Conservation (phyloP, 1,284 basidiomycete genomes). For the Irpex sp. region DNA sequence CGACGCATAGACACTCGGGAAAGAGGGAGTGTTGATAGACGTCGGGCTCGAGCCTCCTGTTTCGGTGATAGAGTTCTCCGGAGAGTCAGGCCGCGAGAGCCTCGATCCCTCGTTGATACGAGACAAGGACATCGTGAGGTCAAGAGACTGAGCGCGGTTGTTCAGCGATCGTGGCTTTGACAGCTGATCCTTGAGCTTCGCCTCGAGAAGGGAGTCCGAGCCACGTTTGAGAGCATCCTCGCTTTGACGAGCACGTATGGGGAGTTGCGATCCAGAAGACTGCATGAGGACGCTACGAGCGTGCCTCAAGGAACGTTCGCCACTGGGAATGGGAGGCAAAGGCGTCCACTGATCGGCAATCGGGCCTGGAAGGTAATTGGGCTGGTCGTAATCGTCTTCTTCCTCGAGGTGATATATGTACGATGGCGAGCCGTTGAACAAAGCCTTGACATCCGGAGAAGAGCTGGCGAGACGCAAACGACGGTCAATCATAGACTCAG, state of each 20-base stretch:
- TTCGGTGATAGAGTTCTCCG: slow-evolving; percentile 62
- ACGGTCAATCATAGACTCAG: slow-evolving; percentile 70
- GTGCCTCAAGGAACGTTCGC: not conserved
- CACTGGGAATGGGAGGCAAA: slow-evolving; percentile 70
- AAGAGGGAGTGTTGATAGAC: slow-evolving; percentile 70
- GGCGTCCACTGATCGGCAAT: slow-evolving; percentile 70
- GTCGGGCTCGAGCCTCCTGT: slow-evolving; percentile 69
- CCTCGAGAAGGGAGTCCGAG: slow-evolving; percentile 84
- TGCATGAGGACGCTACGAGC: slow-evolving; percentile 17
- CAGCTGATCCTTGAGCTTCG: slow-evolving; percentile 78
- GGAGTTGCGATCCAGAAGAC: slow-evolving; percentile 53
- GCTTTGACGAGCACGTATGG: slow-evolving; percentile 57
- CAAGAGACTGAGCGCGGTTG: slow-evolving; percentile 79
- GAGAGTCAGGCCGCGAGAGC: slow-evolving; percentile 67
- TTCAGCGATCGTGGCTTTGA: slow-evolving; percentile 72
- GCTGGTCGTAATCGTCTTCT: slow-evolving; percentile 47
- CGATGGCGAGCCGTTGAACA: slow-evolving; percentile 80
- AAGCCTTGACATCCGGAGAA: slow-evolving; percentile 91
- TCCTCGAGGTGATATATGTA: slow-evolving; percentile 77
- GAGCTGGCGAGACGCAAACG: slow-evolving; percentile 81
- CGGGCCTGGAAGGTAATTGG: slow-evolving; percentile 48
- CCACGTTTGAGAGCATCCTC: slow-evolving; percentile 81
- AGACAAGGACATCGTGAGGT: slow-evolving; percentile 73
- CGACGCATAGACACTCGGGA: slow-evolving; percentile 78
- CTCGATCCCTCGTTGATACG: slow-evolving; percentile 68